Percentiles rank a stretch among this genome's conserved stretches.
Evolutionary conservation across 164 flowering plant genomes (phyloP).

Genomic region (Berberis thunbergii): DNA sequence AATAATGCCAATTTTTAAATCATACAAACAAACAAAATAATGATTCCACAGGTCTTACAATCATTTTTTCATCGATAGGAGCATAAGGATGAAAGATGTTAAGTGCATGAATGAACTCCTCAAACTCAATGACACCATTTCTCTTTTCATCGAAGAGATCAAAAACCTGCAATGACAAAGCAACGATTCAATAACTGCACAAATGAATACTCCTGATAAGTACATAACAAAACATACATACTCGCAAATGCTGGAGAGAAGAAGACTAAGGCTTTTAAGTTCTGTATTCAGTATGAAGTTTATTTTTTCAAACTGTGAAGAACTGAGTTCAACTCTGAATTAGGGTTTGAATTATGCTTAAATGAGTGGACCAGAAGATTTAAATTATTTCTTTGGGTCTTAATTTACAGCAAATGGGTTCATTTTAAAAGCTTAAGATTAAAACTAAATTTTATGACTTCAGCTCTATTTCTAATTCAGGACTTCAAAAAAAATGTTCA

Average conservation of each 20-base stretch:
- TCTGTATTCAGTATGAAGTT: too few species aligned
- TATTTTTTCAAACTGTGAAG: too few species aligned
- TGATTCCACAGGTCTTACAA: conserved; percentile 35
- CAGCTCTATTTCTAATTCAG: background rate
- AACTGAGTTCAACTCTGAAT: too few species aligned
- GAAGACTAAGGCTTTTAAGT: too few species aligned
- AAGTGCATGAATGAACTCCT: conserved; percentile 73
- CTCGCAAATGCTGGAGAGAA: too few species aligned
- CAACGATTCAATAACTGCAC: background rate
- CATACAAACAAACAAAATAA: background rate
- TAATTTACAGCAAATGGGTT: too few species aligned
- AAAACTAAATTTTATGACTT: too few species aligned
- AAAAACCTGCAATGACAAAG: conserved; percentile 43
- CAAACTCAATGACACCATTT: conserved; percentile 85
- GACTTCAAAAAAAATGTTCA: background rate
- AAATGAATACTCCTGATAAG: background rate
- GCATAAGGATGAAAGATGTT: conserved; percentile 74
- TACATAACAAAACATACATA: background rate
- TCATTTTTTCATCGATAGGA: conserved; percentile 65
- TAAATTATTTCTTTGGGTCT: too few species aligned
- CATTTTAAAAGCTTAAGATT: too few species aligned
- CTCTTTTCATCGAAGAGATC: conserved; percentile 78
- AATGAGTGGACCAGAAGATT: too few species aligned
- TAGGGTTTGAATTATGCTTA: too few species aligned
- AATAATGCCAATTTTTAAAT: background rate